Percentiles rank a stretch among this genome's conserved stretches.
phyloP scores from a whole-genome alignment of 495 filamentous ascomycete species.

The Xanthoparmelia taractica region DNA sequence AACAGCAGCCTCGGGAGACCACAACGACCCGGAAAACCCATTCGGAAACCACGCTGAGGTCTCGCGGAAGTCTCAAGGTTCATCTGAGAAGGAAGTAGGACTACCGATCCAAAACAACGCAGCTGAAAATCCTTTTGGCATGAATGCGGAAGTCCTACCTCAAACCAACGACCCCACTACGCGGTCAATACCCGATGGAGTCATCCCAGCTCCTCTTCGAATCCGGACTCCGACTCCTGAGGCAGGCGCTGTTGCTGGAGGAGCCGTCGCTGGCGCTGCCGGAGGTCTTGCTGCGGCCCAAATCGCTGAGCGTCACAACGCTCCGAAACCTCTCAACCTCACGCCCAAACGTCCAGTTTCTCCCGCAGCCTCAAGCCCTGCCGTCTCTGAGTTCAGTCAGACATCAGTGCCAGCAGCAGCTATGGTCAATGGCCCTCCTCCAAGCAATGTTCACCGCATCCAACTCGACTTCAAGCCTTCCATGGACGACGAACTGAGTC shows the following conservation, averaged over 20 bases:
- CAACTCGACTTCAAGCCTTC: conserved; percentile 93
- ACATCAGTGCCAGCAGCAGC: conserved; percentile 45
- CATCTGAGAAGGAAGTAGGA: conserved; percentile 28
- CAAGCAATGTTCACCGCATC: conserved; percentile 71
- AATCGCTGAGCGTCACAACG: conserved; percentile 25
- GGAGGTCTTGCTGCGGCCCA: conserved; percentile 33
- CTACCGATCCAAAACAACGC: conserved; percentile 27
- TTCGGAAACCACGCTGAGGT: conserved; percentile 41
- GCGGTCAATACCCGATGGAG: conserved; percentile 13
- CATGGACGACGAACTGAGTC: conserved; percentile 80
- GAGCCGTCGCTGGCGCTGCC: conserved; percentile 33
- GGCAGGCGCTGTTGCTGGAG: conserved; percentile 27
- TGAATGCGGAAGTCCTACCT: conserved; percentile 38
- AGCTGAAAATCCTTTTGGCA: conserved; percentile 36
- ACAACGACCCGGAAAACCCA: conserved; percentile 32
- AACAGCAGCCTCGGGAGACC: conserved; percentile 25
- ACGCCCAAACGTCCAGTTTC: conserved; percentile 21
- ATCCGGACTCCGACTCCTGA: conserved; percentile 28
- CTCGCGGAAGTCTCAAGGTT: conserved; percentile 27
- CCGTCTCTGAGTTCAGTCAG: conserved; percentile 52
- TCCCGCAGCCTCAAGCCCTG: conserved; percentile 43
- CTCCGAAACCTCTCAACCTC: conserved; percentile 30
- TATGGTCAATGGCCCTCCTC: conserved; percentile 39
- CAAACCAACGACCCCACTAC: conserved; percentile 11
- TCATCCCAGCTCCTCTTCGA: conserved; percentile 22